Percentiles rank a stretch among this genome's conserved stretches.
Evolutionary conservation across 331 rosid species (phyloP).

Genomic region (Quercus tomentella): DNA sequence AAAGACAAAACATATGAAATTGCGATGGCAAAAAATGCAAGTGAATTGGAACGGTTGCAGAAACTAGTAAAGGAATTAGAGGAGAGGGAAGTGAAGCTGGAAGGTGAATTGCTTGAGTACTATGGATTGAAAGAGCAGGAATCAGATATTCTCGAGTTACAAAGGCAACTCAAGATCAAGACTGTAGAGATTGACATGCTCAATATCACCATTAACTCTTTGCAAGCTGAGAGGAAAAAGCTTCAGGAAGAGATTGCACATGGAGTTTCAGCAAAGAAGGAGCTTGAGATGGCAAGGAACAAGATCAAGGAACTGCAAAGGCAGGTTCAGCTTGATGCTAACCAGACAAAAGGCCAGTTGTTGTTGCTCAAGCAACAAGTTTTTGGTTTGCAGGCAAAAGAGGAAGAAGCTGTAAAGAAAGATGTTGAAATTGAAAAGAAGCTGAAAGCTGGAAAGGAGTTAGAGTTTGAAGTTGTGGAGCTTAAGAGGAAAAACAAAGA

Average conservation of each 20-base stretch:
- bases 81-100: constrained; percentile 92
- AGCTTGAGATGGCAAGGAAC: constrained; percentile 71
- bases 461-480: constrained; percentile 76
- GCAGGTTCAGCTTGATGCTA: constrained; percentile 85
- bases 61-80: constrained; percentile 71
- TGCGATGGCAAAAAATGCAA: constrained; percentile 75
- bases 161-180: constrained; percentile 79
- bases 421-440: constrained; percentile 80
- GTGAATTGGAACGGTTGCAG: constrained; percentile 62
- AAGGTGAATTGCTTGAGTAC: constrained; percentile 90
- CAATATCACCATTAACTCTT: constrained; percentile 67
- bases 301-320: constrained; percentile 89
- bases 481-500: constrained; percentile 84
- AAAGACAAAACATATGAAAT: constrained; percentile 52
- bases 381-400: constrained; percentile 66
- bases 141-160: constrained; percentile 68
- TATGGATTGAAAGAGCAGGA: constrained; percentile 91
- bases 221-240: constrained; percentile 85
- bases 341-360: constrained; percentile 90
- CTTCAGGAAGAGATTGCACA: constrained; percentile 68
- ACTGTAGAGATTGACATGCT: constrained; percentile 74
- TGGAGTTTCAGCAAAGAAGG: constrained; percentile 55
- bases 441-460: constrained; percentile 65
- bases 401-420: constrained; percentile 57
- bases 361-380: constrained; percentile 94